These are phyloP conservation scores for Wakefieldia striispora DNA, from an alignment of 768 basidiomycete genomes.

Conservation along the genomic window DNA sequence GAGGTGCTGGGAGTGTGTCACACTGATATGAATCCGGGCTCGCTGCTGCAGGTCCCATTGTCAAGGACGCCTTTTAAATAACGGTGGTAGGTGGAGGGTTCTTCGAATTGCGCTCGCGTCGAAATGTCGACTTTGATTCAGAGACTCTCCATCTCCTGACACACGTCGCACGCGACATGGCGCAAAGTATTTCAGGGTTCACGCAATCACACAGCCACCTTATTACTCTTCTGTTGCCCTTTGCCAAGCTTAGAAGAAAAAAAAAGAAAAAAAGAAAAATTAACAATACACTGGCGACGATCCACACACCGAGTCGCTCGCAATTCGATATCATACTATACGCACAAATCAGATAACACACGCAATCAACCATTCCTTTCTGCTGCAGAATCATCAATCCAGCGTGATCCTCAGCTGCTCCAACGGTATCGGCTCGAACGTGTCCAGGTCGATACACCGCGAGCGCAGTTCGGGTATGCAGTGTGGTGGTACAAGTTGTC, in stretches of 20 bases:
- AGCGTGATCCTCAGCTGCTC: slow-evolving; percentile 93
- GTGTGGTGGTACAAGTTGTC: slow-evolving; percentile 85
- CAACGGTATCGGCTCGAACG: slow-evolving; percentile 95
- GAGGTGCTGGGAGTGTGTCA: slow-evolving; percentile 68
- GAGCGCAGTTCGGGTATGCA: slow-evolving; percentile 87
- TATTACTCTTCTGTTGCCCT: too few species aligned
- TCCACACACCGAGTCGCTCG: slow-evolving; percentile 23
- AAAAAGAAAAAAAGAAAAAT: too few species aligned
- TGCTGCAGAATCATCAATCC: slow-evolving; percentile 56
- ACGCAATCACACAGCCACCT: slow-evolving; percentile 22
- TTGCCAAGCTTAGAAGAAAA: background rate
- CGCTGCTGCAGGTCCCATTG: slow-evolving; percentile 14
- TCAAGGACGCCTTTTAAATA: background rate
- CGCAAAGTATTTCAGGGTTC: slow-evolving; percentile 23
- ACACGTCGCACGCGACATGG: slow-evolving; percentile 33
- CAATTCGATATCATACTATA: slow-evolving; percentile 37
- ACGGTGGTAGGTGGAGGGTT: too few species aligned
- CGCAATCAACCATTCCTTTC: slow-evolving; percentile 27
- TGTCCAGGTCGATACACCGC: slow-evolving; percentile 82
- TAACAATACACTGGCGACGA: slow-evolving; percentile 32
- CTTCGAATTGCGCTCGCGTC: too few species aligned
- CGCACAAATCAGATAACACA: slow-evolving; percentile 33
- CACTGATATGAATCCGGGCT: slow-evolving; percentile 37
- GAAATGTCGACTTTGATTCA: too few species aligned
- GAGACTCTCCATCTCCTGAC: slow-evolving; percentile 10